Evolutionary conservation across 2,329 filamentous ascomycete species (phyloP).

Genomic region (Pleurostoma richardsiae): DNA sequence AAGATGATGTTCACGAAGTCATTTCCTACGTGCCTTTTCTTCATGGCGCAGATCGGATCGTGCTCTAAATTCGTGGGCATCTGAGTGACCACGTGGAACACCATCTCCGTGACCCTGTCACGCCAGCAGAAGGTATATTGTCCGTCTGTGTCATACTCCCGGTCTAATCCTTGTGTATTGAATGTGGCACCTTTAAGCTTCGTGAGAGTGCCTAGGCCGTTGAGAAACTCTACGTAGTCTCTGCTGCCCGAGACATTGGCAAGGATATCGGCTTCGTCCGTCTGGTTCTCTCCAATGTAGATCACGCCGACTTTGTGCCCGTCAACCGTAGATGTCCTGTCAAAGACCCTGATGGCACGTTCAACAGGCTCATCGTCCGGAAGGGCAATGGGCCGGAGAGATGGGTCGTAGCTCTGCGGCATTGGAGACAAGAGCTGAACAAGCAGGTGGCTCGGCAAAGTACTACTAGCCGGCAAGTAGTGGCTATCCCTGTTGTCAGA

Average conservation of each 20-base stretch:
- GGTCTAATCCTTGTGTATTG: conserved; percentile 89
- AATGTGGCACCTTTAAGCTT: conserved; percentile 77
- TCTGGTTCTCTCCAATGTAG: conserved; percentile 86
- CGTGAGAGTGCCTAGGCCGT: conserved; percentile 75
- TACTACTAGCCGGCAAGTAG: conserved; percentile 48
- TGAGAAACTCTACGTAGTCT: conserved; percentile 83
- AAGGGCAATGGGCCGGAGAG: conserved; percentile 68
- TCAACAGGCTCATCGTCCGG: conserved; percentile 65
- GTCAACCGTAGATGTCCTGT: conserved; percentile 84
- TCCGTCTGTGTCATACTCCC: conserved; percentile 72
- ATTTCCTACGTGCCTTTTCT: conserved; percentile 95
- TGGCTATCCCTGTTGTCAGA: conserved; percentile 45
- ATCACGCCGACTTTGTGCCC: conserved; percentile 94
- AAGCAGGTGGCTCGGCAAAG: conserved; percentile 70
- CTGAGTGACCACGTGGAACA: conserved; percentile 94
- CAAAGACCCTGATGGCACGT: conserved; percentile 75
- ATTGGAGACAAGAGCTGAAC: conserved; percentile 63
- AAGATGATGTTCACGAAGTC: conserved; percentile 98
- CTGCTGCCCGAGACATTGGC: conserved; percentile 80
- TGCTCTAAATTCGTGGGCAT: conserved; percentile 85
- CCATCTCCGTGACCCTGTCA: conserved; percentile 88
- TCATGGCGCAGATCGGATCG: conserved; percentile 72
- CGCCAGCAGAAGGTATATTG: conserved; percentile 91
- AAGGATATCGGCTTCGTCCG: conserved; percentile 75
- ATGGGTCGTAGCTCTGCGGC: conserved; percentile 49